Percentiles rank a stretch among this genome's conserved stretches.
These are phyloP conservation scores for Coniella vitis DNA, from an alignment of 2,329 filamentous ascomycete species.

Conservation along the genomic window DNA sequence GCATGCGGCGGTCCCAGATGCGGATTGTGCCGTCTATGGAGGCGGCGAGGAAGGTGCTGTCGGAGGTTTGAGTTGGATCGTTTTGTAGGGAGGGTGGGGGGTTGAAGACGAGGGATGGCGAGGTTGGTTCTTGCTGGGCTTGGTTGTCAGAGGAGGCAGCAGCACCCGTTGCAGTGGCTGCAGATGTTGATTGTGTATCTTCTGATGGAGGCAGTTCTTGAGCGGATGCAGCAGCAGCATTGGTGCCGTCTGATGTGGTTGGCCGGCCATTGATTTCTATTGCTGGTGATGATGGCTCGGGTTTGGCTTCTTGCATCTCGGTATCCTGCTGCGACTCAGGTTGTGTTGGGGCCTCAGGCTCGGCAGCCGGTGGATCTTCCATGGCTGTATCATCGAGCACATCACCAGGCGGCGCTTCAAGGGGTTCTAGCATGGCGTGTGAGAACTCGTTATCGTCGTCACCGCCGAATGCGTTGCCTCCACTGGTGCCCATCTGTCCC, in stretches of 20 bases:
- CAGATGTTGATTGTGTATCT: not conserved
- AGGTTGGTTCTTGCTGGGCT: conserved; percentile 14
- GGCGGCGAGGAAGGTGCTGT: conserved; percentile 80
- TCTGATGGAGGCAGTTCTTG: conserved; percentile 10
- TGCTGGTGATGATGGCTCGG: too few species aligned
- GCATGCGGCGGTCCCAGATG: conserved; percentile 84
- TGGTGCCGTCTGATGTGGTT: conserved; percentile 12
- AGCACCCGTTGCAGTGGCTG: not conserved
- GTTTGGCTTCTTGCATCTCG: not conserved
- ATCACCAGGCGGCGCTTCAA: conserved; percentile 33
- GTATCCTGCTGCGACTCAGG: not conserved
- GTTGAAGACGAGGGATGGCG: conserved; percentile 31
- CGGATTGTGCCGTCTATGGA: conserved; percentile 81
- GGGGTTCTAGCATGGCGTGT: conserved; percentile 54
- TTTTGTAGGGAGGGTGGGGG: conserved; percentile 33
- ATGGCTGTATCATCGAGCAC: conserved; percentile 30
- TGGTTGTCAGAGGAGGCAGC: not conserved
- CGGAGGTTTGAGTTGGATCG: conserved; percentile 54
- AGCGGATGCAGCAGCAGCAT: not conserved
- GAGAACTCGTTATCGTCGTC: conserved; percentile 84
- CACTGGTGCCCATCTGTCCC: conserved; percentile 27
- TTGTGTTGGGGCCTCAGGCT: not conserved
- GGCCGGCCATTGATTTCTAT: conserved; percentile 5
- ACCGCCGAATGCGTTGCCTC: conserved; percentile 60
- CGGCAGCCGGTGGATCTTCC: conserved; percentile 20